Evolutionary conservation across 768 basidiomycete genomes (phyloP), one percentile per base, ranked within the genome.

Genomic region (Inosperma sp.): DNA sequence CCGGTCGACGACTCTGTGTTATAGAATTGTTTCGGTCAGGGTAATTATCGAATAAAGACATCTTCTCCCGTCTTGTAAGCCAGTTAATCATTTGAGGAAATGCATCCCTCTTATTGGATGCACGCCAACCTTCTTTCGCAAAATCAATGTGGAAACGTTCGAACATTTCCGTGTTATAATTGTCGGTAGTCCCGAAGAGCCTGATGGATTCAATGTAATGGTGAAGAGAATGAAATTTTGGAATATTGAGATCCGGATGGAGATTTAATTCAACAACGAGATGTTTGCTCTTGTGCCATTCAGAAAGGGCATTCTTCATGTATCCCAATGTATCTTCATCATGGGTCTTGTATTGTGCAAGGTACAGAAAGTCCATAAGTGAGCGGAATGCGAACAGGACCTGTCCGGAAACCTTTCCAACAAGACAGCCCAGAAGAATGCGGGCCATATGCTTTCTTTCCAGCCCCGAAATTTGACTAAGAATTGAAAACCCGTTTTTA

Each of bases 401-500:
- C 3, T 31, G 39, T 5, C 33, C 31, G 27, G 61, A 37, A 1
- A 49, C 39, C 17, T 49, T 57, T 7, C 64, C 64, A n/a, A n/a
- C n/a, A n/a, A n/a, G n/a, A n/a, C n/a, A n/a, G n/a, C n/a, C n/a
- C n/a, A n/a, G n/a, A n/a, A 13, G 61, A 1, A 76, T 12, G 2
- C 66, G 26, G 1, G 61, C 65, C 2, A 69, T 23, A 40, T 72
- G 68, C 3, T 68, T 60, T 19, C 63, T 62, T 45, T 69, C 59
- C 64, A 73, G 69, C 1, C 63, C 59, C n/a, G n/a, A n/a, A n/a
- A n/a, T n/a, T n/a, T n/a, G n/a, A n/a, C n/a, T n/a, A n/a, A n/a
- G n/a, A n/a, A 42, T 73, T 71, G 49, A 72, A 19, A 79, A 74
- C 0, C 75, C 75, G 7, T 68, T 69, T 29, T 64, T 64, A 64